A percentile compares a stretch with the other conserved stretches of the same genome.
Conservation (phyloP, 768 basidiomycete species). For the Imleria badia region DNA sequence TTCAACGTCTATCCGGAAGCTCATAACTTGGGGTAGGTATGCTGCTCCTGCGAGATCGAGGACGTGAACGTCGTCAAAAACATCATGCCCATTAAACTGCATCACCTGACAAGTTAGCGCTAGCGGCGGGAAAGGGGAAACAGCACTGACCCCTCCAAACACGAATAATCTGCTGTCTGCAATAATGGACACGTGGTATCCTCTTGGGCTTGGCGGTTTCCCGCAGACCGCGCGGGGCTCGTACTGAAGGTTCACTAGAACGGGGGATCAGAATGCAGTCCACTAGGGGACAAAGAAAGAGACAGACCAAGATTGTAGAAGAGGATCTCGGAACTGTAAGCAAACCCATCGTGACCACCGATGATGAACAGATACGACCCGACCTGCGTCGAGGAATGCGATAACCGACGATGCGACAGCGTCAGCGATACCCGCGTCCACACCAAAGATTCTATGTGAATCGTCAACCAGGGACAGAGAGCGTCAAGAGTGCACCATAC, state of each 20-base stretch:
- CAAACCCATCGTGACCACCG: slow-evolving; percentile 82
- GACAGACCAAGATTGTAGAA: slow-evolving; percentile 81
- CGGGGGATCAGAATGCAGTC: not conserved
- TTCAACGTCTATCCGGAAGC: slow-evolving; percentile 56
- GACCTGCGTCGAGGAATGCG: slow-evolving; percentile 86
- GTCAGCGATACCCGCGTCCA: slow-evolving; percentile 29
- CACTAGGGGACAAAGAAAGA: not conserved
- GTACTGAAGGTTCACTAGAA: slow-evolving; percentile 77
- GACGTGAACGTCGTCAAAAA: slow-evolving; percentile 83
- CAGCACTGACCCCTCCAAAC: slow-evolving; percentile 62
- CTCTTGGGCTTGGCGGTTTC: slow-evolving; percentile 67
- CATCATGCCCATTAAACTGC: slow-evolving; percentile 71
- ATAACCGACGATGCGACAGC: slow-evolving; percentile 56
- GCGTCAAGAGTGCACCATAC: slow-evolving; percentile 46
- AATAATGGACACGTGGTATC: slow-evolving; percentile 81
- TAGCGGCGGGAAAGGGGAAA: not conserved
- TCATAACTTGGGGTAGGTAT: slow-evolving; percentile 88
- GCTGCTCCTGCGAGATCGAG: slow-evolving; percentile 86
- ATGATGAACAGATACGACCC: slow-evolving; percentile 89
- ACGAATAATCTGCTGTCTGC: slow-evolving; percentile 85
- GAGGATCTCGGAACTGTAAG: slow-evolving; percentile 73
- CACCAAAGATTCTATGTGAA: slow-evolving; percentile 23
- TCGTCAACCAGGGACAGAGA: not conserved
- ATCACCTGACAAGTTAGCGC: slow-evolving; percentile 12
- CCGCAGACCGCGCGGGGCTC: slow-evolving; percentile 72